Base-by-base conservation (phyloP, 2,329 filamentous ascomycete species). In the Pyricularia grisea region DNA sequence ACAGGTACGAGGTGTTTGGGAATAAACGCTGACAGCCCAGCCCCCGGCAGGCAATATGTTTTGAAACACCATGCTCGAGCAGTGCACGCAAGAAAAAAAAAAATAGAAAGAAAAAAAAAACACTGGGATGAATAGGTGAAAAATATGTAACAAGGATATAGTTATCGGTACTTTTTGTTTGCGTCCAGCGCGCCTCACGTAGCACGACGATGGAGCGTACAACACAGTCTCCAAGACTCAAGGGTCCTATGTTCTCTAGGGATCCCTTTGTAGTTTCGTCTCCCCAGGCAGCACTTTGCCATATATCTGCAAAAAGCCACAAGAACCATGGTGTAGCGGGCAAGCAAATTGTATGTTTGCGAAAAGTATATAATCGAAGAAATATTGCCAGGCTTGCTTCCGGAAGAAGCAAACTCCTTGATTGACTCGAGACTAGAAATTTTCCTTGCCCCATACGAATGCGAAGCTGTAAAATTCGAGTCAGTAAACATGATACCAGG, bases 401-500 rank as follows among this genome's bases (percentile, higher is more conserved):
- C 12, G 25, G 4, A 28, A 28, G 9, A 67, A 23, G 36, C 10
- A 36, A 55, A 20, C 36, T 67, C 36, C 33, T 50, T 20, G 65
- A 66, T 36, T 50, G 31, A 36, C 23, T 33, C 64, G 65, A 42
- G 25, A 67, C 74, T 86, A 89, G 75, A 89, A 90, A 77, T 90
- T 90, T 79, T 90, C 88, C 77, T 90, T 90, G 75, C 87, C 87
- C 87, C 87, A 90, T 66, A 89, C 86, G 73, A 87, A 90, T 66
- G 84, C 86, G 78, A 89, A 90, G 55, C 87, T 87, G 69, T 11
- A 55, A 25, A 69, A 31, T 30, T 23, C 33, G 67, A 65, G 23
- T 9, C 60, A 74, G 78, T 74, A 79, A 77, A 72, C 6, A 65
- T 33, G 17, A 61, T n/a, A 4, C 11, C 33, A 36, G 12, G 2